Percentiles rank a stretch among this genome's conserved stretches.
phyloP scores from a whole-genome alignment of 768 basidiomycete genomes.

The Termitomyces sp. region DNA sequence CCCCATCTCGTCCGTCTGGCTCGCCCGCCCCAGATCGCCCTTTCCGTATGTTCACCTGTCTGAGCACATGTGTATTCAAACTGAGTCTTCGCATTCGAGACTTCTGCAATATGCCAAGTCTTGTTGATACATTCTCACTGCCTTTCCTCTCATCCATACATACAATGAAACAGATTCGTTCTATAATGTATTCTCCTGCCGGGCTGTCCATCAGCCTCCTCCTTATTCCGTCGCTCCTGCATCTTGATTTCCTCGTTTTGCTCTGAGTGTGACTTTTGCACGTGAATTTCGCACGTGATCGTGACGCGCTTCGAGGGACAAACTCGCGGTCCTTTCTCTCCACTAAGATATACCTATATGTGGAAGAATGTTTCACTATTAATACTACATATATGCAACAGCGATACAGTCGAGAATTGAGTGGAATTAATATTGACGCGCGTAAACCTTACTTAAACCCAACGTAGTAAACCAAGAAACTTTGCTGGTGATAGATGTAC shows the following conservation, averaged over 20 bases:
- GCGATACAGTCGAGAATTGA: too few species aligned
- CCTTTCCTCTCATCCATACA: constrained; percentile 1
- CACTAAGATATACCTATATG: background rate
- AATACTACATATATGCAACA: background rate
- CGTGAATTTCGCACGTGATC: constrained; percentile 25
- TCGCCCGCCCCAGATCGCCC: constrained; percentile 3
- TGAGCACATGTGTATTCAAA: constrained; percentile 14
- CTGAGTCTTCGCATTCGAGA: constrained; percentile 13
- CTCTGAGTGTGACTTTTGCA: constrained; percentile 21
- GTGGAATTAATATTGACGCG: background rate
- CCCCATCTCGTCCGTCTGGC: background rate
- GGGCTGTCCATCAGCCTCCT: constrained; percentile 15
- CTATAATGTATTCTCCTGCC: background rate
- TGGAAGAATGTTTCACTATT: background rate
- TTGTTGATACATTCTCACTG: constrained; percentile 4
- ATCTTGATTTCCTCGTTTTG: constrained; percentile 16
- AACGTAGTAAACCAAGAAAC: too few species aligned
- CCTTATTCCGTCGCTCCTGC: constrained; percentile 12
- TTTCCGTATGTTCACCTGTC: constrained; percentile 16
- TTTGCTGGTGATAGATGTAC: background rate
- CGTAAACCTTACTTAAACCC: background rate
- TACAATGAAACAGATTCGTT: background rate
- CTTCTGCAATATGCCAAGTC: constrained; percentile 5
- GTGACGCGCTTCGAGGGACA: constrained; percentile 20
- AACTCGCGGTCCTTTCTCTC: too few species aligned